Conservation (phyloP, 257 asterid species). For the Nicotiana obtusifolia region DNA sequence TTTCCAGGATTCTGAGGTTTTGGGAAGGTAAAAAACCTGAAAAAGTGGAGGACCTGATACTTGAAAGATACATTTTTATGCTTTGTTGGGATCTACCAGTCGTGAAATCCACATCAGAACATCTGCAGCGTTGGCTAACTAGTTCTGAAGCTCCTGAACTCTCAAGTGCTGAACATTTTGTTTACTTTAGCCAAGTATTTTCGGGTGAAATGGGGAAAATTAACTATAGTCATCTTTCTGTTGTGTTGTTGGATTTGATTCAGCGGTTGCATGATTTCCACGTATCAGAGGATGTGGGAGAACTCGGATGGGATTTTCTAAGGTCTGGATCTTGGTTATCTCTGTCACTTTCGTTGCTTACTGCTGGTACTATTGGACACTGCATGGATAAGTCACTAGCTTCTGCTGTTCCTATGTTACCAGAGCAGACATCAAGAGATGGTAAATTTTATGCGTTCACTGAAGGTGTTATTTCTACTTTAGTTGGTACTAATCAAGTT, state of each 20-base stretch:
- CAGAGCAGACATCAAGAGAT: conserved; percentile 45
- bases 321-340: conserved; percentile 79
- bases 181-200: conserved; percentile 48
- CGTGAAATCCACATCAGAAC: conserved; percentile 36
- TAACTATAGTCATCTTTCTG: conserved; percentile 34
- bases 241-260: conserved; percentile 51
- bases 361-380: conserved; percentile 41
- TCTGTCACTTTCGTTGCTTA: conserved; percentile 54
- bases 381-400: conserved; percentile 30
- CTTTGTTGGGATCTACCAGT: conserved; percentile 88
- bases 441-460: conserved; percentile 45
- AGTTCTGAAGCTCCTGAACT: conserved; percentile 37
- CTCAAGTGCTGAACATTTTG: conserved; percentile 47
- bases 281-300: conserved; percentile 39
- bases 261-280: conserved; percentile 48
- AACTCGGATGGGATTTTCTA: conserved; percentile 67
- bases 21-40: conserved; percentile 72
- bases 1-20: conserved; percentile 52
- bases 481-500: conserved; percentile 44
- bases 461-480: conserved; percentile 39
- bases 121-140: conserved; percentile 31
- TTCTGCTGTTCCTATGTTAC: conserved; percentile 22
- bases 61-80: conserved; percentile 82
- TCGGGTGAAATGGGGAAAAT: conserved; percentile 33
- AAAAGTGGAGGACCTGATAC: conserved; percentile 62